Percentiles rank a stretch among this genome's conserved stretches.
phyloP scores from a whole-genome alignment of 371 early-diverging fungal genomes.

The Lichtheimia ramosa region DNA sequence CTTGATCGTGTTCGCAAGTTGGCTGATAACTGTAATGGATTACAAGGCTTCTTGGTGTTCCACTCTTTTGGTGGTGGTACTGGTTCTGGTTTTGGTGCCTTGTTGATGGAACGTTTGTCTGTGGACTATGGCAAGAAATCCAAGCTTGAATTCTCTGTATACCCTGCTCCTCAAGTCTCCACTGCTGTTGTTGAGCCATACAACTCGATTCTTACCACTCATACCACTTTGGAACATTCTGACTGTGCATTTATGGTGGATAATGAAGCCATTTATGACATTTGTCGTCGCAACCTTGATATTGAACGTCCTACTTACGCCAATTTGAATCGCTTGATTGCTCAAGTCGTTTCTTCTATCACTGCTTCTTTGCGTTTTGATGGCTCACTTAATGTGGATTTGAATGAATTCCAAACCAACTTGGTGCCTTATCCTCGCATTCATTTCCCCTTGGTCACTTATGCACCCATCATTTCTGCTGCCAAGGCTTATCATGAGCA shows the following conservation, averaged over 20 bases:
- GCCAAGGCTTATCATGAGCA: conserved; percentile 92
- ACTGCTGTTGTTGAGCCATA: conserved; percentile 98
- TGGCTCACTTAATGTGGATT: conserved; percentile 92
- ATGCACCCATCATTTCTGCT: conserved; percentile 88
- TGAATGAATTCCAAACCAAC: conserved; percentile 96
- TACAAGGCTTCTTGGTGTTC: conserved; percentile 96
- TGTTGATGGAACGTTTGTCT: conserved; percentile 94
- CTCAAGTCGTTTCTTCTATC: conserved; percentile 99
- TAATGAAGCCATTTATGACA: conserved; percentile 96
- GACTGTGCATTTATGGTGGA: conserved; percentile 92
- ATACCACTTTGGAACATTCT: conserved; percentile 95
- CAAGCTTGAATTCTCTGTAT: conserved; percentile 98
- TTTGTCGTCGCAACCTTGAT: conserved; percentile 96
- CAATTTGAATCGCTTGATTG: conserved; percentile 97
- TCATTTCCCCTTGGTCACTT: conserved; percentile 93
- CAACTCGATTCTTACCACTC: conserved; percentile 94
- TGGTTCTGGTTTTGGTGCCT: conserved; percentile 98
- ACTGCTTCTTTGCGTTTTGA: conserved; percentile 98
- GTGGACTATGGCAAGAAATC: conserved; percentile 97
- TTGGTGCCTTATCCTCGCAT: conserved; percentile 95
- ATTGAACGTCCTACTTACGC: conserved; percentile 95
- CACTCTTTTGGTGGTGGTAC: conserved; percentile 99
- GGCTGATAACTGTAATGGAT: conserved; percentile 96
- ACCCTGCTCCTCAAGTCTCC: conserved; percentile 97
- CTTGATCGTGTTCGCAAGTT: conserved; percentile 97